A percentile compares a stretch with the other conserved stretches of the same genome.
phyloP scores from a whole-genome alignment of 75 land plant species.

The Pinus tabuliformis region DNA sequence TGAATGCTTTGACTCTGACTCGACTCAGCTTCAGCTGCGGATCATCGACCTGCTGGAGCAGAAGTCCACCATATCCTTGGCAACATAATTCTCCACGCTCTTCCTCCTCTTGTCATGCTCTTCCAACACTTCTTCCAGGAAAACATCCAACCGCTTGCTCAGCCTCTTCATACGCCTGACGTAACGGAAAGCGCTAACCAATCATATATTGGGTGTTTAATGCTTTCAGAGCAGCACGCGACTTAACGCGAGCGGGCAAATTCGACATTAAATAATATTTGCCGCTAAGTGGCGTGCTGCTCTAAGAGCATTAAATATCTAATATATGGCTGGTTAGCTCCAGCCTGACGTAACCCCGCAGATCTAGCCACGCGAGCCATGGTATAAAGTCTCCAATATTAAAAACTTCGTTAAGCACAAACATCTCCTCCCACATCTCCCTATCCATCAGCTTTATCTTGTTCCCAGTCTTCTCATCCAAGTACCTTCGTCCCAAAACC shows the following conservation, averaged over 20 bases:
- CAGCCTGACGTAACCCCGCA: too few relatives aligned
- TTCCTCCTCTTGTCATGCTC: conserved; percentile 34
- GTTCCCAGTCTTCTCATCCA: conserved; percentile 1
- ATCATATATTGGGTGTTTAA: too few relatives aligned
- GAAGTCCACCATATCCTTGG: conserved; percentile 51
- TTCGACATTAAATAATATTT: too few relatives aligned
- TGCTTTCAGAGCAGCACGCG: too few relatives aligned
- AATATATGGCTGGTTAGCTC: too few relatives aligned
- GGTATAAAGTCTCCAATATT: conserved; percentile 52
- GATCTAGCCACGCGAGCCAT: conserved; percentile 41
- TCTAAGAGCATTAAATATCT: too few relatives aligned
- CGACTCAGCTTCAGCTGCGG: conserved; percentile 30
- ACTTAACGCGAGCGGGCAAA: too few relatives aligned
- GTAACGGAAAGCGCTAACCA: too few relatives aligned
- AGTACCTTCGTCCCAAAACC: conserved; percentile 41
- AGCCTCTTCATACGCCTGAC: conserved; percentile 39
- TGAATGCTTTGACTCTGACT: conserved; percentile 49
- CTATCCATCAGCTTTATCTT: conserved; percentile 37
- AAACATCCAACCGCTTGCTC: conserved; percentile 9
- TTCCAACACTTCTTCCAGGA: conserved; percentile 43
- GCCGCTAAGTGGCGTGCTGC: too few relatives aligned
- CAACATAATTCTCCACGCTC: conserved; percentile 17
- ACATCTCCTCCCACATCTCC: conserved; percentile 57
- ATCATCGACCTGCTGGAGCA: conserved; percentile 42
- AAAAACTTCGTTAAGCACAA: conserved; percentile 45